Conservation (phyloP, 2,329 filamentous ascomycete genomes). For the Exophiala alcalophila region DNA sequence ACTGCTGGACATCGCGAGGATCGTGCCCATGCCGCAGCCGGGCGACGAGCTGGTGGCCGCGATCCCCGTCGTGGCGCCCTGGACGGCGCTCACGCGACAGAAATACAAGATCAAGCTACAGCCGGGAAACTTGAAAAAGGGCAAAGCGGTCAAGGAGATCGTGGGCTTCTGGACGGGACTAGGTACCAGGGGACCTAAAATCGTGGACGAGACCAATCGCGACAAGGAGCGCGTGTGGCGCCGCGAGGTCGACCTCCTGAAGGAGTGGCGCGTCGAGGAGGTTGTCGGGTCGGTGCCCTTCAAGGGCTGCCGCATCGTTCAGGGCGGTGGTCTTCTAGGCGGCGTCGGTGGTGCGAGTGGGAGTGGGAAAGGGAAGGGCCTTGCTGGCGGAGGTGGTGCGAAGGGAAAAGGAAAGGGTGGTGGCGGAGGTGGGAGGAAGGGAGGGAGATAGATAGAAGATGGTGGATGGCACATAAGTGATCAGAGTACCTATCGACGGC, state of each 20-base stretch:
- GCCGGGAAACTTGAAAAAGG: constrained; percentile 85
- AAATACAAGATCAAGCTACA: constrained; percentile 97
- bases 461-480: too few relatives aligned
- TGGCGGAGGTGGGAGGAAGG: constrained; percentile 5
- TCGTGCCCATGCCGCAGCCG: constrained; percentile 73
- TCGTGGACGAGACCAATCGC: constrained; percentile 57
- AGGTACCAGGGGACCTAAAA: constrained; percentile 32
- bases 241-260: constrained; percentile 79
- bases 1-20: constrained; percentile 60
- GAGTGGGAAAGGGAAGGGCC: constrained; percentile 10
- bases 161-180: constrained; percentile 65
- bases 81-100: constrained; percentile 62
- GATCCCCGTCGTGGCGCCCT: constrained; percentile 62
- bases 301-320: constrained; percentile 75
- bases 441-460: constrained; percentile 6
- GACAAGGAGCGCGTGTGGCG: constrained; percentile 37
- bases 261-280: constrained; percentile 76
- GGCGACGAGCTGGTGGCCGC: constrained; percentile 71
- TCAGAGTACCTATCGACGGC: too few relatives aligned
- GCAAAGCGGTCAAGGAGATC: constrained; percentile 89
- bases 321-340: constrained; percentile 55
- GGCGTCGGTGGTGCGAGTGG: constrained; percentile 39
- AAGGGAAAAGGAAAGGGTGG: constrained; percentile 3
- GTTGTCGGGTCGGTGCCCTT: constrained; percentile 78
- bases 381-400: constrained; percentile 8